Evolutionary conservation across 2,329 filamentous ascomycete species (phyloP).

Genomic region (Sarocladiaceae sp.): DNA sequence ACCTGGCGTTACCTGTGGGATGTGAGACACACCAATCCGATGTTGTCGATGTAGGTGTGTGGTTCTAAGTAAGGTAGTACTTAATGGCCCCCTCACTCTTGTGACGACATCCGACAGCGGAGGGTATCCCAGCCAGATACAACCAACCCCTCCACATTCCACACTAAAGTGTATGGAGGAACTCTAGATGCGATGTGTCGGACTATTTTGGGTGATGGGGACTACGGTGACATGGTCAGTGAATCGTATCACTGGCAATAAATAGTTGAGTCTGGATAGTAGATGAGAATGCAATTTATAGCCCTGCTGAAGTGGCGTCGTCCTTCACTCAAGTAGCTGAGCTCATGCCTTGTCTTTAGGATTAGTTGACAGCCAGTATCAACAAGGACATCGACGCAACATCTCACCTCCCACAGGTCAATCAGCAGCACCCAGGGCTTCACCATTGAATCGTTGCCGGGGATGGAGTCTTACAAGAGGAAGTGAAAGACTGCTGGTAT

Average conservation of each 20-base stretch:
- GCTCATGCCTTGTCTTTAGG: background rate
- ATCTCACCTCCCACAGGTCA: constrained; percentile 42
- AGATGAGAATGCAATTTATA: background rate
- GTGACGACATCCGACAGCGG: background rate
- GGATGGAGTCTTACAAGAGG: constrained; percentile 47
- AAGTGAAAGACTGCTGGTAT: constrained; percentile 45
- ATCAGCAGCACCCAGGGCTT: constrained; percentile 47
- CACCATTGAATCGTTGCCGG: constrained; percentile 47
- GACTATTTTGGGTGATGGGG: background rate
- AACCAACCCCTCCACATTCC: background rate
- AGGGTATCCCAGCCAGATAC: background rate
- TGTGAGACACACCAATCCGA: background rate
- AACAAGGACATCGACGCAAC: background rate
- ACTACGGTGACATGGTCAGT: background rate
- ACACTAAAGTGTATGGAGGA: background rate
- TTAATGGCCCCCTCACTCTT: background rate
- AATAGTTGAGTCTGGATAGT: background rate
- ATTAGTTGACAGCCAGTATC: background rate
- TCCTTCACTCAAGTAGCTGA: background rate
- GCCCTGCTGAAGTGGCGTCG: background rate
- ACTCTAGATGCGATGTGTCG: background rate
- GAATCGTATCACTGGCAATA: background rate
- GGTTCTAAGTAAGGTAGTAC: too few species aligned
- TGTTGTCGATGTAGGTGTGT: background rate
- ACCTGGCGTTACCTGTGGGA: background rate